Evolutionary conservation across 768 basidiomycete species (phyloP).

Genomic region (Auricularia heimuer): DNA sequence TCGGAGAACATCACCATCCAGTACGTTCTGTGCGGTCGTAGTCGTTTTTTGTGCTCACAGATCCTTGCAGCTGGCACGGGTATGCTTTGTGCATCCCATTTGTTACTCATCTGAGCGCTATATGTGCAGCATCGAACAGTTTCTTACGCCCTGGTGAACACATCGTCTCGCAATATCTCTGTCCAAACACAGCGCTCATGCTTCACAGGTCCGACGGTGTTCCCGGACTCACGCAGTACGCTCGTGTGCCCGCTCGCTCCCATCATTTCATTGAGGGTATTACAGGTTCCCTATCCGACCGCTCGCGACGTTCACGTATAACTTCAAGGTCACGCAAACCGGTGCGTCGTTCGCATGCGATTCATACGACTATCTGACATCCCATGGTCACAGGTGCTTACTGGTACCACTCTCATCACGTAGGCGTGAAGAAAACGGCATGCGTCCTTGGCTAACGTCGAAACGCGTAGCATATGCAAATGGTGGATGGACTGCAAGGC

Average conservation of each 20-base stretch:
- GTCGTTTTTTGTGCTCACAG: neutral
- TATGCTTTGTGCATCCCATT: neutral
- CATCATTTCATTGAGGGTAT: neutral
- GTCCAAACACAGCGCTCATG: neutral
- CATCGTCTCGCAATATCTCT: neutral
- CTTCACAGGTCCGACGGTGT: neutral
- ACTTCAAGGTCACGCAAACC: neutral
- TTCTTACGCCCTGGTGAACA: neutral
- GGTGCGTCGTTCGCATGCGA: neutral
- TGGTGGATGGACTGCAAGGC: neutral
- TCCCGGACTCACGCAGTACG: neutral
- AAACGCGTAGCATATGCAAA: neutral
- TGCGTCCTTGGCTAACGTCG: neutral
- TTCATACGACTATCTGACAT: neutral
- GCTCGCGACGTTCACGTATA: neutral
- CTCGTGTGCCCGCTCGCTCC: neutral
- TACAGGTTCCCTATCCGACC: neutral
- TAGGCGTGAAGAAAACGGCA: no score
- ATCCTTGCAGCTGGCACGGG: neutral
- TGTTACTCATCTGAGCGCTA: neutral
- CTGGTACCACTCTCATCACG: neutral
- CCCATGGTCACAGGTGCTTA: neutral
- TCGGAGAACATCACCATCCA: neutral
- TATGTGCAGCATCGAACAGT: neutral
- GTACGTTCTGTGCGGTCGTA: neutral